Conservation (phyloP, 148 eudicot species). For the Amaranthus palmeri region DNA sequence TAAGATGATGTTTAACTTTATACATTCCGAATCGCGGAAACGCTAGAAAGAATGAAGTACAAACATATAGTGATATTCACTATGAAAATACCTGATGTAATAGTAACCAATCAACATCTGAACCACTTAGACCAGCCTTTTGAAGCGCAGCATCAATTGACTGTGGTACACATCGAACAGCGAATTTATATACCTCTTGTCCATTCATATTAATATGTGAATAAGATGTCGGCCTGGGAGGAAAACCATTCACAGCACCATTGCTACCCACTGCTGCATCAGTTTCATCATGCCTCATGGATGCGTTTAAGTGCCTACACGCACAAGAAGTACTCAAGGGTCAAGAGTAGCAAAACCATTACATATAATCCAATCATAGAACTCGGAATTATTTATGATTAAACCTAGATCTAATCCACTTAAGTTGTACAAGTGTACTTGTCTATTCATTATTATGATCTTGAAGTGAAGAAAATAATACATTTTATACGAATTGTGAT, state of each 20-base stretch:
- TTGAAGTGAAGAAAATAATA: no score
- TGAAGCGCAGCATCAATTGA: slow-evolving; percentile 63
- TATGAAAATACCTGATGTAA: slow-evolving; percentile 73
- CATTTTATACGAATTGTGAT: no score
- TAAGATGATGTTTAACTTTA: background rate
- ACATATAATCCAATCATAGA: background rate
- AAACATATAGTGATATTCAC: background rate
- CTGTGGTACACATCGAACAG: slow-evolving; percentile 70
- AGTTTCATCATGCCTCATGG: slow-evolving; percentile 40
- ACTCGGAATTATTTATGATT: background rate
- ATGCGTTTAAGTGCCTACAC: slow-evolving; percentile 72
- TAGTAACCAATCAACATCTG: slow-evolving; percentile 82
- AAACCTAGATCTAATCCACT: no score
- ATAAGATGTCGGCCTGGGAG: slow-evolving; percentile 47
- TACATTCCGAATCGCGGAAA: background rate
- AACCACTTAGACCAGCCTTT: slow-evolving; percentile 66
- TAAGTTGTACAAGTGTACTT: background rate
- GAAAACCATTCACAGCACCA: slow-evolving; percentile 51
- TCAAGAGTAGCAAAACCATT: background rate
- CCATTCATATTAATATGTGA: slow-evolving; percentile 86
- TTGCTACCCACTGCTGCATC: slow-evolving; percentile 45
- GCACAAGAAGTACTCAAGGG: background rate
- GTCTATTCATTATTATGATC: no score
- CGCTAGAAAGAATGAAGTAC: background rate
- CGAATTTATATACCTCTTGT: slow-evolving; percentile 89